Conservation (phyloP, 495 filamentous ascomycete species). For the Aspergillus hancockii region DNA sequence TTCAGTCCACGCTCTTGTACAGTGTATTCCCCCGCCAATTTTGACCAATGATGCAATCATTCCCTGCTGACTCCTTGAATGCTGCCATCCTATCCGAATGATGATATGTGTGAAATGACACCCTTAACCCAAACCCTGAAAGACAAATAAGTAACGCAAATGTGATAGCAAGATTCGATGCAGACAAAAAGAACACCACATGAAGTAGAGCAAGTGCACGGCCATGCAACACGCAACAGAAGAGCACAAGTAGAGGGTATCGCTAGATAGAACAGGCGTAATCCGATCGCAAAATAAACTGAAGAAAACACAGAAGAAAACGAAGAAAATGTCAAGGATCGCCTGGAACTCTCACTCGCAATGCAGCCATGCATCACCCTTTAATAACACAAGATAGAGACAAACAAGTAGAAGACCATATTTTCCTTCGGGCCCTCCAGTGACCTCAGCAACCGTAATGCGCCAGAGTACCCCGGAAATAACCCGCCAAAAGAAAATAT, state of each 20-base stretch:
- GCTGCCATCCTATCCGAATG: conserved; percentile 22
- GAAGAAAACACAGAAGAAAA: conserved; percentile 12
- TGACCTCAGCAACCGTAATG: conserved; percentile 14
- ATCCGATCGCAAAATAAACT: conserved; percentile 4
- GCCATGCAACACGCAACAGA: conserved; percentile 20
- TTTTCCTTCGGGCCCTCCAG: conserved; percentile 14
- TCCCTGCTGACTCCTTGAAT: conserved; percentile 23
- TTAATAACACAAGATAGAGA: conserved; percentile 10
- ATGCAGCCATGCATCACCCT: conserved; percentile 16
- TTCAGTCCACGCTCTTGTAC: conserved; percentile 8
- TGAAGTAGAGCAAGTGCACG: conserved; percentile 7
- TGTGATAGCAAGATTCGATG: neutral
- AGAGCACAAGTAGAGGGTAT: conserved; percentile 29
- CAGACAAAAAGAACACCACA: conserved; percentile 3
- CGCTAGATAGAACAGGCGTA: conserved; percentile 24
- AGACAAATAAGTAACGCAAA: conserved; percentile 1
- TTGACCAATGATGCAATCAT: conserved; percentile 26
- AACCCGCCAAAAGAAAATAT: conserved; percentile 8
- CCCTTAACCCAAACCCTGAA: conserved; percentile 9
- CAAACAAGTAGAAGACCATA: conserved; percentile 8
- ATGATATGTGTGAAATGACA: conserved; percentile 15
- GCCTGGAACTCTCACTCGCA: conserved; percentile 17
- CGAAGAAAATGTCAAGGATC: conserved; percentile 18
- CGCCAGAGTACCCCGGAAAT: conserved; percentile 17
- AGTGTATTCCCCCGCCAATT: conserved; percentile 20